Percentiles rank a stretch among this genome's conserved stretches.
These are phyloP conservation scores for Trichoderma atroviride DNA, from an alignment of 2,329 filamentous ascomycete genomes.

Conservation along the genomic window DNA sequence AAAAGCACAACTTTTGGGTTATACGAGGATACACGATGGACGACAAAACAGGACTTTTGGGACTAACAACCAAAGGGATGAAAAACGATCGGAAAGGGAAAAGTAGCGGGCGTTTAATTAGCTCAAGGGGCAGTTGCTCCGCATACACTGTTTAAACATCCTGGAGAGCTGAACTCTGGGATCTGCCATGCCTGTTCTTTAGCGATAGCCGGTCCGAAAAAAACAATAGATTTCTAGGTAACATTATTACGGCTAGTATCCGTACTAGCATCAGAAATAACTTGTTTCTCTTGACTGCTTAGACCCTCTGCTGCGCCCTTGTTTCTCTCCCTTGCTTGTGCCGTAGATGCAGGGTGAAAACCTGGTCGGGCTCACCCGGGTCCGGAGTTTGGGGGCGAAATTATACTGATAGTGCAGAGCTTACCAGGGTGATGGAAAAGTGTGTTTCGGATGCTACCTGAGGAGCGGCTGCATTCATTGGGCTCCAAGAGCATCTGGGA, in stretches of 20 bases:
- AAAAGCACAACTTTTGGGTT: conserved; percentile 7
- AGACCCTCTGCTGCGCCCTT: background rate
- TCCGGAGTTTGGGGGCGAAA: conserved; percentile 1
- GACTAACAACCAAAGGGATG: background rate
- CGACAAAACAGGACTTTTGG: conserved; percentile 7
- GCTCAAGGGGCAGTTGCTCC: conserved; percentile 8
- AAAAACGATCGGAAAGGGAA: conserved; percentile 12
- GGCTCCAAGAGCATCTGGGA: conserved; percentile 2
- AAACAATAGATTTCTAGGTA: background rate
- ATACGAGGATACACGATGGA: conserved; percentile 21
- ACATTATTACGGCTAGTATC: background rate
- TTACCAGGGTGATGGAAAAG: background rate
- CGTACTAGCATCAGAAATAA: background rate
- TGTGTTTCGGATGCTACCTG: background rate
- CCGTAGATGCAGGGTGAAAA: background rate
- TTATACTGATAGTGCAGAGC: background rate
- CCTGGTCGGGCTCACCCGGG: background rate
- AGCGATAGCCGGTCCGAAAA: background rate
- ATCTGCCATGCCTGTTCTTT: background rate
- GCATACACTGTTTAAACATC: conserved; percentile 10
- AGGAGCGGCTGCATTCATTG: background rate
- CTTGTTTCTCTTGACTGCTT: background rate
- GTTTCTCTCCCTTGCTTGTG: background rate
- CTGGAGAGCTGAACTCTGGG: conserved; percentile 21
- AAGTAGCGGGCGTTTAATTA: conserved; percentile 13